Conservation (phyloP, 1,139 yeast species). For the Saccharomyces hybrid region DNA sequence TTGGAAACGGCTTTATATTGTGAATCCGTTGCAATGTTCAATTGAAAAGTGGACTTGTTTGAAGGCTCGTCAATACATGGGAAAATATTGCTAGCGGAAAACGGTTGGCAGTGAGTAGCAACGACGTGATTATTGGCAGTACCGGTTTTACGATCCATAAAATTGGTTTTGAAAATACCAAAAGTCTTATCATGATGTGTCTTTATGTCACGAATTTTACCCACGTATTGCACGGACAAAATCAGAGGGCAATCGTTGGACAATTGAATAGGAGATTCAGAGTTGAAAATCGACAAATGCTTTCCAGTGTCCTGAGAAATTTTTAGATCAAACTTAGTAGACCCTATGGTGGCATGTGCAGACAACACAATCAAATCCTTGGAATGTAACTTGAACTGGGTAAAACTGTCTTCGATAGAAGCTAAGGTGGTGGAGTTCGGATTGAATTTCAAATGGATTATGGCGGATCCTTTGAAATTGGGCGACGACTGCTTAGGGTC, state of each 20-base stretch:
- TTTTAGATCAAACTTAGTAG: conserved; percentile 26
- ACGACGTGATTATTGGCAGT: conserved; percentile 43
- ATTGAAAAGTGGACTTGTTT: conserved; percentile 45
- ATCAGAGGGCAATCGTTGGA: conserved; percentile 1
- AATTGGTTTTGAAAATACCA: conserved; percentile 65
- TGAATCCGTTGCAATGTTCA: conserved; percentile 32
- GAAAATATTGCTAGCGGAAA: conserved; percentile 50
- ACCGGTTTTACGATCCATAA: conserved; percentile 44
- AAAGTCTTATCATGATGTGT: conserved; percentile 51
- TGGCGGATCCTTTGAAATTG: conserved; percentile 46
- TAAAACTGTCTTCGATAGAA: conserved; percentile 19
- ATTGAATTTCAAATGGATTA: conserved; percentile 34
- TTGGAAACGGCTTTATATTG: conserved; percentile 13
- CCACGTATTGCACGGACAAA: conserved; percentile 38
- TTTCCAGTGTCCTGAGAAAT: conserved; percentile 36
- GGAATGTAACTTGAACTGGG: conserved; percentile 36
- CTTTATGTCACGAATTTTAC: conserved; percentile 47
- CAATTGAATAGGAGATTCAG: neutral
- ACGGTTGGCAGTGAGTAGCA: conserved; percentile 68
- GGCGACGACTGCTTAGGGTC: conserved; percentile 41
- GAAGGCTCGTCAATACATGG: conserved; percentile 61
- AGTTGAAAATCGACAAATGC: conserved; percentile 33
- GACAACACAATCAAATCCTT: conserved; percentile 37
- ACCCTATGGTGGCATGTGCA: conserved; percentile 8
- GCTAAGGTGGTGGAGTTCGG: conserved; percentile 5